Evolutionary conservation across 768 basidiomycete species (phyloP).

Genomic region (Suillus brevipes): DNA sequence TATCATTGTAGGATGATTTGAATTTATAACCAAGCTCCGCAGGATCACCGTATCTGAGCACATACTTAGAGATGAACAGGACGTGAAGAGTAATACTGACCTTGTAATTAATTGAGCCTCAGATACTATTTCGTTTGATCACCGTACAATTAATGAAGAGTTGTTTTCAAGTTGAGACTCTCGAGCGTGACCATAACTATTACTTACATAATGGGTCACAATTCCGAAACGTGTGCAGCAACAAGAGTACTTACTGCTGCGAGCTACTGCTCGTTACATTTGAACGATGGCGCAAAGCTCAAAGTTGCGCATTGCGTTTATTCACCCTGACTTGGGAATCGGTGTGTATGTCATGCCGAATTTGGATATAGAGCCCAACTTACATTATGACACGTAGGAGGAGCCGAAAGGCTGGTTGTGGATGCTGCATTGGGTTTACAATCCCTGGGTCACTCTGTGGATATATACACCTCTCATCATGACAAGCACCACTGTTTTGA

Average conservation of each 20-base stretch:
- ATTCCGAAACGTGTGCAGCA: no score
- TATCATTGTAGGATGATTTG: neutral
- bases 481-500: slow-evolving; percentile 87
- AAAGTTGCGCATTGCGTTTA: slow-evolving; percentile 67
- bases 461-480: slow-evolving; percentile 93
- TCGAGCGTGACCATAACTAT: no score
- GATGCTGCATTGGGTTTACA: slow-evolving; percentile 93
- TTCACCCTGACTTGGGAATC: slow-evolving; percentile 95
- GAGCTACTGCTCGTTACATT: neutral
- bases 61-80: neutral
- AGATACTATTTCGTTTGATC: no score
- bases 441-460: slow-evolving; percentile 77
- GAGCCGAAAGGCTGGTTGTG: slow-evolving; percentile 92
- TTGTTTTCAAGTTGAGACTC: no score
- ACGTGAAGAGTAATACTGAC: neutral
- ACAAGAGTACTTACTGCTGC: no score
- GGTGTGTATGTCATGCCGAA: slow-evolving; percentile 45
- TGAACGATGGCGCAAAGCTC: slow-evolving; percentile 7
- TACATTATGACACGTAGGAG: slow-evolving; percentile 52
- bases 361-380: neutral
- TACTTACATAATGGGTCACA: no score
- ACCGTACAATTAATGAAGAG: no score
- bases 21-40: neutral
- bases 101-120: neutral
- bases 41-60: neutral